Evolutionary conservation across 805 yeast species (phyloP), one percentile per base, ranked within the genome.

Genomic region (Nakazawaea ernobii): DNA sequence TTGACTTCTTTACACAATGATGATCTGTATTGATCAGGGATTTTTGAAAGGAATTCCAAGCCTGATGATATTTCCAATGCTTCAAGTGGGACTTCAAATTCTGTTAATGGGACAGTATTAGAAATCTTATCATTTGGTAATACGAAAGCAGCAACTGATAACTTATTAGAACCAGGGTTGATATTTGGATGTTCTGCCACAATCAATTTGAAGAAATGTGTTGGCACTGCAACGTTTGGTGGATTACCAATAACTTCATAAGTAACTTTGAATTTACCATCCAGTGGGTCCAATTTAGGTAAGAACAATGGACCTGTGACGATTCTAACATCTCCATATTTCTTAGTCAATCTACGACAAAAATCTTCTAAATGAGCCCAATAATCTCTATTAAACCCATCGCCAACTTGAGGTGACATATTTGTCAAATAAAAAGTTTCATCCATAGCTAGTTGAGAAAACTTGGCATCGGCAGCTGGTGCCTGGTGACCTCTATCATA

Each of bases 361-460:
- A 94, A 94, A 58, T 86, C 86, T 65, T 94, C 99, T 50, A 94
- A 80, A 63, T 90, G 96, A 0, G 98, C 95, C 99, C 99, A 94
- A 63, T 94, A 86, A 62, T 94, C 98, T 57, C 99, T 75, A 67
- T 94, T 94, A 70, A 94, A 94, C 0, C 99, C 99, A 5, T 85
- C 95, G 3, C 99, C 99, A 3, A 94, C 96, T 64, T 94, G 99
- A 1, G 99, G 99, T 7, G 95, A 79, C 75, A 94, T 92, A 65
- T 94, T 94, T 6, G 96, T 84, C 56, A 94, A 69, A 53, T 71
- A 79, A 59, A 94, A 94, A 0, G 99, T 94, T 63, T 92, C 96
- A 65, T 94, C 84, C 98, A 94, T 92, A 15, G 97, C 97, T 15
- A 62, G 56, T 66, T 94, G 99, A 30, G 81, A 80, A 67, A 80